Evolutionary conservation across 139 green algal species (phyloP), one percentile per base, ranked within the genome.

Genomic region (Chlamydomonas sp.): DNA sequence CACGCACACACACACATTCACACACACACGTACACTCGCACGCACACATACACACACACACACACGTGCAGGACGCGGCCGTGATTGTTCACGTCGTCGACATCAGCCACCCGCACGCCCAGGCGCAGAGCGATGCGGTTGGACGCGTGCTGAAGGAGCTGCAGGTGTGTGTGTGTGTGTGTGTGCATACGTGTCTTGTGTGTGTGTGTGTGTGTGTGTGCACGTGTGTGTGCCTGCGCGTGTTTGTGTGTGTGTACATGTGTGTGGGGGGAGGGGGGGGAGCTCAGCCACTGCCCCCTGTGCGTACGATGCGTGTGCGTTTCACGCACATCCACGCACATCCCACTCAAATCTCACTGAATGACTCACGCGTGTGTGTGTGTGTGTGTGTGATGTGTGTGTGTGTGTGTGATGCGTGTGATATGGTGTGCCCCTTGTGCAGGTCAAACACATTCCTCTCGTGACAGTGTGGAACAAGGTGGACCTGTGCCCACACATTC

Each of bases 401-500:
- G n/a, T n/a, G n/a, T n/a, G n/a, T n/a, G n/a, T n/a, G n/a, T n/a
- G n/a, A n/a, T n/a, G n/a, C n/a, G n/a, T 96, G n/a, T n/a, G n/a
- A n/a, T n/a, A n/a, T n/a, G n/a, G n/a, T n/a, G n/a, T n/a, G n/a
- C n/a, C n/a, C n/a, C n/a, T n/a, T n/a, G n/a, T n/a, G 26, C 81
- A 73, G 2, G 79, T 90, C 1, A 49, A 67, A 5, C 43, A 83
- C 37, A 77, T 93, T 1, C 90, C 93, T 1, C 48, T 89, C 5
- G 30, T 97, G 2, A 92, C 84, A 0, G 90, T 94, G 24, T 98
- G 93, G 93, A 98, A 98, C 85, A 98, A 98, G 85, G 74, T 91
- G 5, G 92, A 97, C 63, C 71, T 73, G 0, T 82, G 73, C 37
- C 50, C 73, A n/a, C n/a, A n/a, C n/a, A n/a, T n/a, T n/a, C n/a